These are phyloP conservation scores for Yamadazyma tumulicola DNA, from an alignment of 805 yeast genomes.

Conservation along the genomic window DNA sequence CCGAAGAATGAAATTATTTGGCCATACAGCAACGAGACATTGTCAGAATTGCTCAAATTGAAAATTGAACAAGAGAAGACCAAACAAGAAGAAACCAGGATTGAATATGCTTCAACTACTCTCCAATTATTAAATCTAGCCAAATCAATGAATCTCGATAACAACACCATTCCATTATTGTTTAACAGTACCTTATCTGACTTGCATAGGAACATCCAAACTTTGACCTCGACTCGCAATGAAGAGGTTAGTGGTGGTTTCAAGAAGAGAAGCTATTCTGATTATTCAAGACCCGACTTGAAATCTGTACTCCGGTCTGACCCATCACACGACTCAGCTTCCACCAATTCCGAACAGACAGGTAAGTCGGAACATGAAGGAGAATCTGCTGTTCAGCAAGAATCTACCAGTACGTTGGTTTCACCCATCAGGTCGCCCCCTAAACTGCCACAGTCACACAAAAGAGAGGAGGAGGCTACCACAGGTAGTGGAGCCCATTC, in stretches of 20 bases:
- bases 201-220: slow-evolving; percentile 11
- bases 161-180: slow-evolving; percentile 34
- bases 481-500: slow-evolving; percentile 8
- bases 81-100: slow-evolving; percentile 32
- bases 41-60: slow-evolving; percentile 32
- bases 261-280: slow-evolving; percentile 22
- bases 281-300: slow-evolving; percentile 16
- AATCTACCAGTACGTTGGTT: slow-evolving; percentile 15
- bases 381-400: slow-evolving; percentile 4
- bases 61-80: slow-evolving; percentile 43
- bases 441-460: slow-evolving; percentile 22
- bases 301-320: too few relatives aligned
- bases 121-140: slow-evolving; percentile 34
- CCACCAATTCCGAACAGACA: too few relatives aligned
- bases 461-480: slow-evolving; percentile 22
- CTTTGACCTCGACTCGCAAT: slow-evolving; percentile 16
- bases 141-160: slow-evolving; percentile 29
- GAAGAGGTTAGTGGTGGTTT: slow-evolving; percentile 7
- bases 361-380: too few relatives aligned
- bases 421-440: slow-evolving; percentile 31
- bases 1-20: slow-evolving; percentile 14
- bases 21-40: slow-evolving; percentile 33
- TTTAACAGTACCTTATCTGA: slow-evolving; percentile 18
- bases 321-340: too few relatives aligned
- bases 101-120: slow-evolving; percentile 28